Evolutionary conservation across 176 grass and related monocot genomes (phyloP), one percentile per base, ranked within the genome.

Genomic region (Alopecurus myosuroides): DNA sequence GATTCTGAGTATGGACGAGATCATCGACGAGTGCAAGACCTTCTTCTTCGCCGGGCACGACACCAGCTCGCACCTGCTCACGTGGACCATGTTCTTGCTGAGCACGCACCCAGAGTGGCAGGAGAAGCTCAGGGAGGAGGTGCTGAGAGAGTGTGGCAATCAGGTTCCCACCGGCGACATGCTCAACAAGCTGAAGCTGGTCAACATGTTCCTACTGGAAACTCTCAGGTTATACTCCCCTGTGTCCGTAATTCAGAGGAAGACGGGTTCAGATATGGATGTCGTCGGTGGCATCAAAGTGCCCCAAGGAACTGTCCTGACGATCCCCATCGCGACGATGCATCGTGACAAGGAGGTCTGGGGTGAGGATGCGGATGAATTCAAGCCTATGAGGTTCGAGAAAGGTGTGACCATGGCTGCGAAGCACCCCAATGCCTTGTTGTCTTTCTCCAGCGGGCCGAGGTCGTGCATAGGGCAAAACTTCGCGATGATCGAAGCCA

Each of bases 41-140:
- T 92, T 92, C 84, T 92, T 84, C 77, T 87, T 92, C 33, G 91
- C 87, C 0, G 91, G 91, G 55, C 85, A 93, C 10, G 91, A 90
- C 53, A 90, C 88, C 26, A 93, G 81, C 60, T 81, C 91, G 9
- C 77, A 87, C 50, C 68, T 81, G 4, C 88, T 93, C 48, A 85
- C 77, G 7, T 93, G 91, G 91, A 37, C 40, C 25, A 88, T 85
- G 64, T 88, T 90, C 78, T 14, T 93, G 20, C 42, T 93, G 3
- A 88, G 91, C 74, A 88, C 78, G 36, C 85, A 90, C 64, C 82
- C 35, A 0, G 82, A 93, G 0, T 93, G 91, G 91, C 88, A 86
- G 51, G 50, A 80, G 4, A 88, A 44, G 82, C 74, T 93, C 26
- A 28, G 91, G 28, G 82, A 83, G 0, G 91, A 93, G 91, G 85